These are phyloP conservation scores for Diutina mesorugosa DNA, from an alignment of 1,139 yeast species.

Conservation along the genomic window DNA sequence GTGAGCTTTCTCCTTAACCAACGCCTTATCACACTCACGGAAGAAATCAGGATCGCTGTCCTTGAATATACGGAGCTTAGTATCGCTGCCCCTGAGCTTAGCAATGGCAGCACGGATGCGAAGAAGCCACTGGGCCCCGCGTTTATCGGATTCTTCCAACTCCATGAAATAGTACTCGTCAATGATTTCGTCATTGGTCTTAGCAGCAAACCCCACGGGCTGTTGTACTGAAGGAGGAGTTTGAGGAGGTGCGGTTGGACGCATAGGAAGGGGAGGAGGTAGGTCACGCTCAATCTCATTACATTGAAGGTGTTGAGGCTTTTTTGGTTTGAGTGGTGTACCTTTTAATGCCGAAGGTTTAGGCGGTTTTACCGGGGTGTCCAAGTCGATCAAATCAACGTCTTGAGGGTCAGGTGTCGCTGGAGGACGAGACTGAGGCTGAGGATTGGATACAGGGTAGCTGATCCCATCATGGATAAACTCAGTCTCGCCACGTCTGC, in stretches of 20 bases:
- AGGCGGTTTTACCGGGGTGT: conserved; percentile 13
- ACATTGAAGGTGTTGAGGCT: conserved; percentile 2
- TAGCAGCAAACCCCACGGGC: conserved; percentile 13
- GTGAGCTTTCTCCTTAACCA: not conserved
- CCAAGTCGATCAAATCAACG: conserved; percentile 18
- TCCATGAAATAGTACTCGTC: conserved; percentile 15
- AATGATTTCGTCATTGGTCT: not conserved
- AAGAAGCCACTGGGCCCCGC: conserved; percentile 37
- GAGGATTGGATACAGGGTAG: not conserved
- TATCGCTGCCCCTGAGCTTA: conserved; percentile 24
- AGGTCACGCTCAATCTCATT: conserved; percentile 4
- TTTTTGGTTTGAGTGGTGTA: conserved; percentile 4
- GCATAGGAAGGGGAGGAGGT: conserved; percentile 5
- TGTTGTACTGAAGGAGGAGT: conserved; percentile 5
- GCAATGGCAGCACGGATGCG: conserved; percentile 25
- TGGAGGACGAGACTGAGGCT: not conserved
- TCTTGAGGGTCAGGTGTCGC: not conserved
- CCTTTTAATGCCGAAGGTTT: conserved; percentile 25
- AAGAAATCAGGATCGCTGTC: conserved; percentile 24
- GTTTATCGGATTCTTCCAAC: conserved; percentile 28
- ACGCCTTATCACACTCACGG: conserved; percentile 4
- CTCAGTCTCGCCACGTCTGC: conserved; percentile 5
- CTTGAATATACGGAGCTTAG: conserved; percentile 21
- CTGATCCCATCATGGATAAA: conserved; percentile 2
- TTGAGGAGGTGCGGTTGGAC: conserved; percentile 3